phyloP scores from a whole-genome alignment of 106 monocot species.

The Triglochin maritima region DNA sequence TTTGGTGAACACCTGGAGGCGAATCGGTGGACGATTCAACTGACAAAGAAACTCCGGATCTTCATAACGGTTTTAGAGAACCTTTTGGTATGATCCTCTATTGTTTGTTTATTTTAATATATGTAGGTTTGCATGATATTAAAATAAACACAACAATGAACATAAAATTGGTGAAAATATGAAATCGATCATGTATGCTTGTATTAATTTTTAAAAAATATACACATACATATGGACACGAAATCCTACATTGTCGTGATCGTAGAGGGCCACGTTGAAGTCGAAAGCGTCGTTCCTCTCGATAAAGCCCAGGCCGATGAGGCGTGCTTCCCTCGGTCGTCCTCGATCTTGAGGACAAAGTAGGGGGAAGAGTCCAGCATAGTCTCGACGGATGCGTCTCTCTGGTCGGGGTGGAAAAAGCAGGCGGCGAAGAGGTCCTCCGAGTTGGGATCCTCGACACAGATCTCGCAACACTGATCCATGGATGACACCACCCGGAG shows the following conservation, averaged over 20 bases:
- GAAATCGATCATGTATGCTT: too few relatives aligned
- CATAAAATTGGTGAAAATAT: too few relatives aligned
- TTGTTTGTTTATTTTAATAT: too few relatives aligned
- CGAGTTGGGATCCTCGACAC: conserved; percentile 81
- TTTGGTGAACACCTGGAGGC: too few relatives aligned
- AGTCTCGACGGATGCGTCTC: conserved; percentile 77
- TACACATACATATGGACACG: too few relatives aligned
- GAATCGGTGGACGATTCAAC: too few relatives aligned
- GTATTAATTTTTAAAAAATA: too few relatives aligned
- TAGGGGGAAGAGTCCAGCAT: conserved; percentile 88
- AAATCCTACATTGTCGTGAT: conserved; percentile 98
- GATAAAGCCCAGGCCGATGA: conserved; percentile 69
- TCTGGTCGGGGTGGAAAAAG: conserved; percentile 52
- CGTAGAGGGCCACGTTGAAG: conserved; percentile 92
- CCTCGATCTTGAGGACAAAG: conserved; percentile 90
- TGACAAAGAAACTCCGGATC: too few relatives aligned
- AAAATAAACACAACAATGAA: too few relatives aligned
- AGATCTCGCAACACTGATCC: conserved; percentile 73
- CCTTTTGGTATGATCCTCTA: too few relatives aligned
- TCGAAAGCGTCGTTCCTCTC: conserved; percentile 98
- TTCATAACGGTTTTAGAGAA: too few relatives aligned
- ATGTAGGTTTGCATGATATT: too few relatives aligned
- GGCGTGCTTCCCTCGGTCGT: conserved; percentile 82
- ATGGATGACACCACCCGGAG: conserved; percentile 90
- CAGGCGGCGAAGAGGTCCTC: conserved; percentile 98